Base-by-base conservation (phyloP, 106 monocot genomes). In the Amphibolis antarctica region DNA sequence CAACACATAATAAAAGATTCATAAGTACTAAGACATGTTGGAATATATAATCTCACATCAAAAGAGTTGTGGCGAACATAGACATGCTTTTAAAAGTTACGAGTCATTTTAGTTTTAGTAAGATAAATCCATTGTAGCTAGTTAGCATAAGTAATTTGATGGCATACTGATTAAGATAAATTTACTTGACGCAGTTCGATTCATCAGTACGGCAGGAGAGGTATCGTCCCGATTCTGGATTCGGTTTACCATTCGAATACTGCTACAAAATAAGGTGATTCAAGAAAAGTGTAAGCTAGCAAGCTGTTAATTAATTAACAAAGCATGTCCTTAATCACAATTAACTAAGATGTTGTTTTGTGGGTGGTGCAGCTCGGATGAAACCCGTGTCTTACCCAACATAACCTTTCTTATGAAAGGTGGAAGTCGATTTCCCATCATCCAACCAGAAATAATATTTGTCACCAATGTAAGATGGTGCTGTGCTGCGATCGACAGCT, bases 371-470 rank as follows among this genome's bases (percentile, higher is more conserved):
- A 59, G 21, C 63, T 36, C 18, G 43, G 47, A 20, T 51, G 12
- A 10, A 19, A 56, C 28, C 1, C 48, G 1, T 4, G 21, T 17
- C 9, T 42, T 80, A 42, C 93, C 89, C 10, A 11, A 12, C 21
- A 50, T 96, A 65, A 76, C 29, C 63, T 57, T 96, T 6, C 77
- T 51, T 59, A 78, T 78, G 50, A 58, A 76, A 69, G 79, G 89
- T 68, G 89, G 94, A 75, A 69, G 75, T 66, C n/a, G 73, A 42
- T 86, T 89, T 71, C 81, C 80, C 64, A 76, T 89, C 44, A 71
- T 36, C 49, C 63, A 72, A n/a, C 81, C 93, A 48, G 54, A 81
- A 66, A 28, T 93, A 51, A 0, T 57, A n/a, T 49, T 83, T 18
- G 12, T 61, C 30, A 45, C 63, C 62, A 60, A 69, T 72, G 92